These are phyloP conservation scores for Oligophagozyma castellii DNA, from an alignment of 1,139 yeast genomes.

Conservation along the genomic window DNA sequence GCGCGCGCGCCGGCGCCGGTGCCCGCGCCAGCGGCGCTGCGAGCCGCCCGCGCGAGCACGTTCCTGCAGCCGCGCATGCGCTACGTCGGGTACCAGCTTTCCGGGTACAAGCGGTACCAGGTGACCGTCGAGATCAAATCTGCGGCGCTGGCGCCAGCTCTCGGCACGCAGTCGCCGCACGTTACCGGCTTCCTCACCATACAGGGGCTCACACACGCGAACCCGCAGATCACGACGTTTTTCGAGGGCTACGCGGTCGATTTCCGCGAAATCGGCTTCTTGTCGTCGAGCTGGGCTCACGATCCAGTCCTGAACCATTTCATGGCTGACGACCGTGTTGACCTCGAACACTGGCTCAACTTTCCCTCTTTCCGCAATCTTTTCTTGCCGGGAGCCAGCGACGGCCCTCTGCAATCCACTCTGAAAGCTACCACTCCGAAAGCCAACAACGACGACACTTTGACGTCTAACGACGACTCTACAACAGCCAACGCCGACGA, in stretches of 20 bases:
- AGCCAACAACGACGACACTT: constrained; percentile 1
- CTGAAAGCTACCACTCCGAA: too few species aligned
- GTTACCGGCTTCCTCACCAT: constrained; percentile 72
- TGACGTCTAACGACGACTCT: constrained; percentile 5
- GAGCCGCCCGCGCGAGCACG: too few species aligned
- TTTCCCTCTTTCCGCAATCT: constrained; percentile 34
- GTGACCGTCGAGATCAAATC: constrained; percentile 19
- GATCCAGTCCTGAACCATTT: constrained; percentile 37
- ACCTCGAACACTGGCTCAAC: constrained; percentile 77
- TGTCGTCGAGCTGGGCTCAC: constrained; percentile 30
- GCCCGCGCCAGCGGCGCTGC: too few species aligned
- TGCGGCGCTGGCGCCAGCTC: constrained; percentile 9
- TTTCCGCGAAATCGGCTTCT: constrained; percentile 33
- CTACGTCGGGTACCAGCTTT: constrained; percentile 23
- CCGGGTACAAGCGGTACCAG: constrained; percentile 24
- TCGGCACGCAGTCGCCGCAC: constrained; percentile 19
- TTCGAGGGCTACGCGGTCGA: constrained; percentile 81
- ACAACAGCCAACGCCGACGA: not conserved
- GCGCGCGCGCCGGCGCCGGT: too few species aligned
- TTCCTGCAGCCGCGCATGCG: constrained; percentile 16
- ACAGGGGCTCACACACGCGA: constrained; percentile 60
- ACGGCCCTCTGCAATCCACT: constrained; percentile 10
- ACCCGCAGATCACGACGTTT: constrained; percentile 72
- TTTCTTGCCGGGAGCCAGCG: too few species aligned
- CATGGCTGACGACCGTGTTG: constrained; percentile 43